Conservation (phyloP, 176 grass and related monocot genomes). For the Musa beccarii region DNA sequence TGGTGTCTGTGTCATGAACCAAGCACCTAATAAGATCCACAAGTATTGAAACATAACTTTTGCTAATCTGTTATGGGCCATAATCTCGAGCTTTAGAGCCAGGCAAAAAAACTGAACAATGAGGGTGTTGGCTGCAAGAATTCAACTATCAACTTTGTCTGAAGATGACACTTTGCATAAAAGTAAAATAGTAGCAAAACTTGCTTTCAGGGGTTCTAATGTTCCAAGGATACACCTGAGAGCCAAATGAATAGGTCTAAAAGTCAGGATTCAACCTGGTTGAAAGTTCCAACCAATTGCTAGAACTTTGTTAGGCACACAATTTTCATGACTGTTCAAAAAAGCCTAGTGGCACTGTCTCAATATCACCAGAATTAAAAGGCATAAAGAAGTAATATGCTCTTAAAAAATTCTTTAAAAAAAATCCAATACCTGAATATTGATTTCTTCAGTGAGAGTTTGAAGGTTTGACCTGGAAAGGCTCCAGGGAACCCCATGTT, state of each 20-base stretch:
- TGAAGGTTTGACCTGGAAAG: conserved; percentile 41
- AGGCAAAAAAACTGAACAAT: background rate
- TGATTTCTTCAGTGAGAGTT: background rate
- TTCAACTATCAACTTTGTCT: background rate
- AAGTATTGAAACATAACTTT: too few relatives aligned
- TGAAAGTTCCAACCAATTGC: background rate
- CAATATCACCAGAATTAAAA: background rate
- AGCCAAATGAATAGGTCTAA: background rate
- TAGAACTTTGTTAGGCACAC: background rate
- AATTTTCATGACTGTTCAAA: background rate
- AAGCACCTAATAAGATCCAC: background rate
- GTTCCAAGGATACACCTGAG: background rate
- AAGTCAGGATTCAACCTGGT: too few relatives aligned
- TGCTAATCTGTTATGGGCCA: too few relatives aligned
- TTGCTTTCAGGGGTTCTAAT: background rate
- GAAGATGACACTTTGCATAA: background rate
- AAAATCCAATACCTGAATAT: background rate
- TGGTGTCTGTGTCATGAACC: background rate
- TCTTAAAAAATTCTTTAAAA: background rate
- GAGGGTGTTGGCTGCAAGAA: background rate
- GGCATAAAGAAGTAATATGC: background rate
- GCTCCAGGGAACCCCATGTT: conserved; percentile 92
- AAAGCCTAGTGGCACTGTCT: background rate
- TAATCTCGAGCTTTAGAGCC: background rate
- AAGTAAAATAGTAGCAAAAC: background rate